Percentiles rank a stretch among this genome's conserved stretches.
Conservation (phyloP, 164 flowering plant species). For the Vitis rupestris region DNA sequence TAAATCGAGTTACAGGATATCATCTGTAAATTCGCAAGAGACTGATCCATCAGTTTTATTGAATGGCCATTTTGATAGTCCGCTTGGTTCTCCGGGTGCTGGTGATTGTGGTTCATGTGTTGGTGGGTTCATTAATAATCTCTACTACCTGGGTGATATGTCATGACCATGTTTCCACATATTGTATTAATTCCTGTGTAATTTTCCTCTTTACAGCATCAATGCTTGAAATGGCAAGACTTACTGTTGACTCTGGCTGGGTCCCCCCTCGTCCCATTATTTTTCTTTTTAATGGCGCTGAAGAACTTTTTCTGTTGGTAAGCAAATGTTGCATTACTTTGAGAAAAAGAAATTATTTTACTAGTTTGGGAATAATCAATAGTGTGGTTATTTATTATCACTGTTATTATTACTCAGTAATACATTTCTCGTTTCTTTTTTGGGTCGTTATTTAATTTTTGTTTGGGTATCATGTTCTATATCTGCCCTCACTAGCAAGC, state of each 20-base stretch:
- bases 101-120: slow-evolving; percentile 98
- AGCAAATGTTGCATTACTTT: slow-evolving; percentile 9
- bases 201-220: slow-evolving; percentile 57
- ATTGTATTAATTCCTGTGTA: background rate
- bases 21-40: slow-evolving; percentile 65
- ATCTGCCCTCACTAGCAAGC: no score
- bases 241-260: slow-evolving; percentile 80
- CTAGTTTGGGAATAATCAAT: no score
- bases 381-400: no score
- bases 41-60: slow-evolving; percentile 75
- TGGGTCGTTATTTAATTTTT: no score
- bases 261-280: slow-evolving; percentile 80
- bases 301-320: slow-evolving; percentile 97
- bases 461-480: no score
- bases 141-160: background rate
- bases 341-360: background rate
- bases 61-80: slow-evolving; percentile 94
- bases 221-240: slow-evolving; percentile 84
- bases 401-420: no score
- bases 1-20: slow-evolving; percentile 53
- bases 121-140: slow-evolving; percentile 48
- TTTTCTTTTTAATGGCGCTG: slow-evolving; percentile 96
- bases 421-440: no score
- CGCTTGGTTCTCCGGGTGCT: slow-evolving; percentile 97
- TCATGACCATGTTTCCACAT: background rate